Base-by-base conservation (phyloP, 1,139 yeast genomes). In the Meyerozyma elateridarum region DNA sequence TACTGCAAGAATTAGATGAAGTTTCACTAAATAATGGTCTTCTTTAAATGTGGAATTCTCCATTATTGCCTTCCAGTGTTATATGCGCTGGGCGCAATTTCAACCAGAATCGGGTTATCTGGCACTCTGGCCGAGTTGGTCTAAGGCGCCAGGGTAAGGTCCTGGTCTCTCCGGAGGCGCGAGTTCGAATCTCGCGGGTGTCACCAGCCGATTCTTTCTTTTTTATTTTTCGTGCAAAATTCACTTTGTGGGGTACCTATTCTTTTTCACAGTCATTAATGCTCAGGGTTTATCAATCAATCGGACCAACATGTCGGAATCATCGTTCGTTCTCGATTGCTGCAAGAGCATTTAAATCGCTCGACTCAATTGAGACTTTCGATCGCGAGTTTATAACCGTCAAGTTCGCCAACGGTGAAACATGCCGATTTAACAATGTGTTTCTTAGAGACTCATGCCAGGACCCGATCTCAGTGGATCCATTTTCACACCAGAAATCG, bases 371-470 rank as follows among this genome's bases (percentile, higher is more conserved):
- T 2, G 27, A 14, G 18, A 15, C 12, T 12, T 39, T 20, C 32
- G 41, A 49, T 36, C 39, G 52, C 26, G 44, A 51, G 9, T 47
- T 40, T 31, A 49, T 56, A 22, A 38, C 54, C 1, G 44, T 59
- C 2, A 32, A 35, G 4, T 36, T 58, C 22, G 43, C 47, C 32
- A 44, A 51, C 14, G 49, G 47, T 6, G 38, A 45, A 8, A 49
- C 55, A 1, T 65, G 71, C 14, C 59, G 65, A 20, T 79, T 69
- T 52, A 67, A 68, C 38, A 75, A 71, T 37, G 54, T 75, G 3
- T 81, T 83, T 46, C 60, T 84, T 22, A 62, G 93, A 40, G 94
- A 84, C 46, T 66, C 87, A 0, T 78, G 85, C 31, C 52, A 56
- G 4, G 60, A 76, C 3, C 47, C 60, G 0, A 53, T 48, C 9